Base-by-base conservation (phyloP, 768 basidiomycete genomes). In the Botryobasidium botryosum region DNA sequence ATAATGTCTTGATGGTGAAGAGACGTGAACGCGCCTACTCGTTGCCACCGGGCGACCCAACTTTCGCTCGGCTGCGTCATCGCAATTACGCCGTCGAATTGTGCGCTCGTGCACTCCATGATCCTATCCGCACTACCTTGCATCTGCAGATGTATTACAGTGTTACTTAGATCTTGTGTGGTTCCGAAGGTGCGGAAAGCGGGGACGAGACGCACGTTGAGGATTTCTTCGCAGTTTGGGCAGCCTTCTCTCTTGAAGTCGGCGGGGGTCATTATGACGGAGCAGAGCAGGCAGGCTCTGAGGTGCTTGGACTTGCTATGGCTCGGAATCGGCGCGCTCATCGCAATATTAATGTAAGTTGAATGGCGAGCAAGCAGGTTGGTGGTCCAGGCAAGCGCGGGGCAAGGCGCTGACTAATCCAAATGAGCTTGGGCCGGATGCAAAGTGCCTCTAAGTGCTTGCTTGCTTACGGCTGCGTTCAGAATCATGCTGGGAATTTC, bases 21-120 rank as follows among this genome's bases (percentile, higher is more conserved):
- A n/a, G 10, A 20, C 12, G 21, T 8, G 29, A 26, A 69, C 79
- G 50, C 53, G 91, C 92, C 75, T 52, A 81, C 87, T 58, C 92
- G 66, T 61, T 99, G 91, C 90, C 91, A 99, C 52, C 83, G 73
- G 5, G 85, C 84, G 5, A 97, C 90, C 94, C 94, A 99, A 58
- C 85, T 88, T 39, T 71, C 70, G 53, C 84, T 77, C 2, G 91
- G 80, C 54, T 84, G 75, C 35, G 88, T 75, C 38, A 88, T 74
- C 0, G 90, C 75, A 51, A 96, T 84, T 31, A 87, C 69, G 10
- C 94, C 94, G 53, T 97, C 92, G 52, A 84, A 99, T 51, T 84
- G 78, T 1, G 82, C 77, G 21, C 88, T 91, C 7, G 92, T 99
- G 60, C 90, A 96, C 39, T 72, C 68, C 8, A 71, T 62, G 25